These are phyloP conservation scores for Candida nanaspora DNA, from an alignment of 805 yeast species.

Conservation along the genomic window DNA sequence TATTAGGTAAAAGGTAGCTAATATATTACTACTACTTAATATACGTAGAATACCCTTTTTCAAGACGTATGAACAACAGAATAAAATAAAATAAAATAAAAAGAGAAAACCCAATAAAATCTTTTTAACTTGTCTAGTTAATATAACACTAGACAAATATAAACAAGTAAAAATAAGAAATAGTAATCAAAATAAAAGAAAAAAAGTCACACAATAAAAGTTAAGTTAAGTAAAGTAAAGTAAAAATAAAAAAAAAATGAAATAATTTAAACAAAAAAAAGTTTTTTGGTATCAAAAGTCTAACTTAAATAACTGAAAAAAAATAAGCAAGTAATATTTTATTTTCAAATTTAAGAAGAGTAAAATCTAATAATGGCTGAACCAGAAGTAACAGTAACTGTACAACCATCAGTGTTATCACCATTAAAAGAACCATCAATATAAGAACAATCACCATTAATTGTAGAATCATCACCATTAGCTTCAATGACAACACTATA, in stretches of 20 bases:
- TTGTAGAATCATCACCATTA: conserved; percentile 26
- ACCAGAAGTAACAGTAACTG: conserved; percentile 41
- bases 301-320: too few species aligned
- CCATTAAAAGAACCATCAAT: conserved; percentile 41
- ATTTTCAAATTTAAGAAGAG: too few species aligned
- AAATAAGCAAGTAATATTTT: neutral
- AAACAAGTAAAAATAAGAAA: too few species aligned
- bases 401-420: conserved; percentile 69
- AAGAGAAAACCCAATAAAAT: neutral
- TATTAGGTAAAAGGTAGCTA: too few species aligned
- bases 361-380: conserved; percentile 29
- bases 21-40: neutral
- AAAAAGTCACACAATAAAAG: too few species aligned
- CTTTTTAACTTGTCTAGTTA: neutral
- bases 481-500: conserved; percentile 41
- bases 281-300: too few species aligned
- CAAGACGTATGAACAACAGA: neutral
- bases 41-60: neutral
- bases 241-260: too few species aligned
- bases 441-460: conserved; percentile 35
- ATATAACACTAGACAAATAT: too few species aligned
- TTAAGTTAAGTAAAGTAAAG: too few species aligned
- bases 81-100: neutral
- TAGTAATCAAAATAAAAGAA: too few species aligned
- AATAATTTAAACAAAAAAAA: too few species aligned